Base-by-base conservation (phyloP, 2,329 filamentous ascomycete species). In the Colletotrichum noveboracense region DNA sequence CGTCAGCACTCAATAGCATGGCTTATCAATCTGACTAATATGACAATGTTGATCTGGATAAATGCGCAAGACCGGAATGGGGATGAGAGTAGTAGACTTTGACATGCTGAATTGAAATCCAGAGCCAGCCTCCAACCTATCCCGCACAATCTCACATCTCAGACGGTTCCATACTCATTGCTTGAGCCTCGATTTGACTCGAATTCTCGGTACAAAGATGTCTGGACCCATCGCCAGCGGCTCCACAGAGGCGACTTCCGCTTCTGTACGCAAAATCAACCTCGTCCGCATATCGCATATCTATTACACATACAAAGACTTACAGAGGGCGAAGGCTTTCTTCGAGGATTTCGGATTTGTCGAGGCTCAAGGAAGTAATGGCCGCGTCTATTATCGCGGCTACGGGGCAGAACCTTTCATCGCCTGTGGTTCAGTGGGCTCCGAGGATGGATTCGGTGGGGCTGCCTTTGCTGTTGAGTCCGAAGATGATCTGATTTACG, bases 361-460 rank as follows among this genome's bases (percentile, higher is more conserved):
- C 43, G 83, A 86, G 77, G 80, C 80, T 9, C 83, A 84, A 74
- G 81, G 80, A 67, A 78, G 81, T 3, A 85, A 84, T 30, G 83
- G 87, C 61, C 86, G 84, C 72, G 88, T 90, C 36, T 93, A 90
- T 84, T 92, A 89, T 81, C 88, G 90, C 48, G 92, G 92, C 21
- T 93, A 92, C 79, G 91, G 92, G 13, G 83, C 83, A 9, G 91
- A 93, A 78, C 90, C 91, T 13, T 93, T 91, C 80, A 84, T 92
- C 4, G 86, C 93, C 60, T 91, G 90, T 77, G 87, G 90, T 62
- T 85, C 86, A 74, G 84, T 85, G 64, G 86, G 88, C 3, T 79
- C 82, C 67, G 82, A 86, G 80, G 84, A 89, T 73, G 83, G 86
- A 71, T 94, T 93, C 79, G 86, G 88, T 9, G 92, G 92, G 4